These are phyloP conservation scores for Nitzschia inconspicua DNA, from an alignment of 108 stramenopile genomes.

Conservation along the genomic window DNA sequence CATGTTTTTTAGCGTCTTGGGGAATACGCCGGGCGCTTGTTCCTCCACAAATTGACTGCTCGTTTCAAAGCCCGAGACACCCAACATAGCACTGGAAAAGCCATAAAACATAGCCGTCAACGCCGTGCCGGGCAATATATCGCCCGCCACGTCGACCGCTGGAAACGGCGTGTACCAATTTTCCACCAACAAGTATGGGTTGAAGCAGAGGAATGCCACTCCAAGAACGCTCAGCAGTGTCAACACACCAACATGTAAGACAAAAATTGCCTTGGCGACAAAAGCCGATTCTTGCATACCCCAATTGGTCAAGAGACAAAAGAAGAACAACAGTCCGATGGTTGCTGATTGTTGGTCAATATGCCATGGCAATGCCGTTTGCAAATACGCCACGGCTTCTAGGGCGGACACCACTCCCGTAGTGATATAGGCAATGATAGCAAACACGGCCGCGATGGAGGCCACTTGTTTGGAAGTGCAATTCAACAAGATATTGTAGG, in stretches of 20 bases:
- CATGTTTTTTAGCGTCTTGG: constrained; percentile 61
- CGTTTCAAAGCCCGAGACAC: constrained; percentile 72
- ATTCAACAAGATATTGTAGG: constrained; percentile 71
- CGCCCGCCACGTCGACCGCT: constrained; percentile 17
- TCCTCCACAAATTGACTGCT: constrained; percentile 62
- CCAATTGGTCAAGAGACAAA: constrained; percentile 41
- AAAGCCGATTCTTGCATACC: constrained; percentile 63
- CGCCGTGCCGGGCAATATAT: constrained; percentile 33
- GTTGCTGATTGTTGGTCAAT: constrained; percentile 33
- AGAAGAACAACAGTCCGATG: constrained; percentile 47
- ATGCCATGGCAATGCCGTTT: constrained; percentile 31
- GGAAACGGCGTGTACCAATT: constrained; percentile 41
- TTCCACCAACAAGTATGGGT: constrained; percentile 26
- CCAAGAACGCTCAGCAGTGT: constrained; percentile 29
- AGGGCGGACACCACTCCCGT: constrained; percentile 51
- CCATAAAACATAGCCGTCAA: constrained; percentile 67
- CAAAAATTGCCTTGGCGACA: constrained; percentile 57
- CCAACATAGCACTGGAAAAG: constrained; percentile 57
- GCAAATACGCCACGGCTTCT: constrained; percentile 54
- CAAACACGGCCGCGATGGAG: constrained; percentile 55
- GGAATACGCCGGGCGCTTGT: constrained; percentile 55
- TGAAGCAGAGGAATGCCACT: constrained; percentile 33
- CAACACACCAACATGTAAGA: constrained; percentile 51
- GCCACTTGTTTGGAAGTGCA: constrained; percentile 63
- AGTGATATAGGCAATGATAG: constrained; percentile 71